Evolutionary conservation across 192 early-diverging fungal genomes (phyloP), one percentile per base, ranked within the genome.

Genomic region (Diversispora epigaea): DNA sequence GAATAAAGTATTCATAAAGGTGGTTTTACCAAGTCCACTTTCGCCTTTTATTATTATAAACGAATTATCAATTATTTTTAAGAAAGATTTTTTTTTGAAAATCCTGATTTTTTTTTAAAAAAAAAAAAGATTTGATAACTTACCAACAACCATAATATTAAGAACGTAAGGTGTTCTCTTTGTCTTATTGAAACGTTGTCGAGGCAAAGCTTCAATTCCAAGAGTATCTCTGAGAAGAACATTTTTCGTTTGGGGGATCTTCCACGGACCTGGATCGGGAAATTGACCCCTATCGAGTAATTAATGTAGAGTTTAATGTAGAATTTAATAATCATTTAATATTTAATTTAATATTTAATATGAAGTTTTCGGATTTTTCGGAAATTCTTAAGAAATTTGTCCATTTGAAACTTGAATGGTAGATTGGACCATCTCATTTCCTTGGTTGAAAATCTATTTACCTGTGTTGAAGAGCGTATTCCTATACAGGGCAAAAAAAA

Each of bases 1-100:
- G 85, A 99, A 95, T 63, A 99, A 87, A 8, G 97, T 99, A 87
- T 99, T 98, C 89, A 99, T 92, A 79, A 96, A 99, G 15, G 97
- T 99, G 25, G 97, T 95, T 86, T 99, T 99, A 73, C 97, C 97
- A n/a, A 95, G 86, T 68, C 97, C 97, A 71, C 94, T 97, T 80
- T 97, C 96, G 75, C 97, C 93, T 95, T 62, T 40, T 19, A 32
- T 40, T 19, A 32, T 32, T 32, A 32, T 32, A 32, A 32, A 32
- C 25, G 25, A 32, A 32, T 32, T 32, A 32, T 32, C 25, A 32
- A 32, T 32, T 32, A 32, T 32, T 32, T 32, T 49, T n/a, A 46
- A 56, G 32, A 55, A 21, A 49, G 56, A 67, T 41, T 22, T 58
- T 17, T 25, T 58, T 10, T 21, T 22, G n/a, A 58, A 54, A 54